Evolutionary conservation across 495 filamentous ascomycete genomes (phyloP), one percentile per base, ranked within the genome.

Genomic region (Xylaria bambusicola): DNA sequence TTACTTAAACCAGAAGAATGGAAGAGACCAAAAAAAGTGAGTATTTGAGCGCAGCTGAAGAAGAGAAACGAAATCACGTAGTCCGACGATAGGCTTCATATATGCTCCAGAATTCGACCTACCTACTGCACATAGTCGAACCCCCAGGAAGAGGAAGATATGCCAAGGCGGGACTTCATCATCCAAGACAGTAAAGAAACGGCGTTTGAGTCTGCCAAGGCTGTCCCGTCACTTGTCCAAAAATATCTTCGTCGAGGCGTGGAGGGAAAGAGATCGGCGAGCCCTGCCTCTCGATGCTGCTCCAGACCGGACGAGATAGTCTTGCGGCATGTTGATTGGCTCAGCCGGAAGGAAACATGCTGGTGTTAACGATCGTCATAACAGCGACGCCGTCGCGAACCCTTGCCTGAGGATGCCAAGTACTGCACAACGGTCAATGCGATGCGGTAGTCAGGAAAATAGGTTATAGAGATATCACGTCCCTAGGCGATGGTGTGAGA

Each of bases 11-110:
- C 58, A 62, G 31, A 56, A 66, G 53, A 57, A 64, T 60, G 56
- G 56, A 62, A 33, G 29, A 33, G 10, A 33, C 10, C 5, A 33
- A 33, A 33, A 5, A 33, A 33, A 33, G 59, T 65, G 62, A 70
- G 58, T 60, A 70, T 52, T 50, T 67, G 69, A 75, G 68, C 71
- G 64, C 68, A 72, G 75, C 73, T 73, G 66, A 67, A 66, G 72
- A 67, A 59, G 56, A 63, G 66, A 65, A 58, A 41, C 44, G 50
- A 65, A n/a, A 56, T 48, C 50, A 40, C 66, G 40, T 58, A 64
- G 66, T 62, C 61, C 61, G 41, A 59, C 20, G 51, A 62, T 35
- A 61, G 56, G 47, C 56, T 62, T 65, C 64, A 67, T 73, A 75
- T 75, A 75, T 64, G 64, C 23, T 15, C n/a, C 29, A 31, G 26